Base-by-base conservation (phyloP, 2,329 filamentous ascomycete species). In the Fusarium domesticum region DNA sequence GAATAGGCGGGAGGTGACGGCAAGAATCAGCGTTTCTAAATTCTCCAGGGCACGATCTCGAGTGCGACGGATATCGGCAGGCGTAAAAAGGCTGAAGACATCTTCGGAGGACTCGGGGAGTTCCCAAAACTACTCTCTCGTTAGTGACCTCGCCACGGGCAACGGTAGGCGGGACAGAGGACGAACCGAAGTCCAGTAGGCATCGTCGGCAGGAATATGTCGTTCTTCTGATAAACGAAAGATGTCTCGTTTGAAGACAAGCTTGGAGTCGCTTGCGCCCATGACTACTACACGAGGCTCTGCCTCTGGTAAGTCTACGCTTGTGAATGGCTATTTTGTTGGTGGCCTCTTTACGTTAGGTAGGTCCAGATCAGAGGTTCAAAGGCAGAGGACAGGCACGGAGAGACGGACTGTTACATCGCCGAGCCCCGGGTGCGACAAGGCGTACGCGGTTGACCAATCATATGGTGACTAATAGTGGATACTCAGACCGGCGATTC, bases 221-320 rank as follows among this genome's bases (percentile, higher is more conserved):
- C 84, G 83, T 67, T 95, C 87, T 67, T 96, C 90, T n/a, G 90
- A 93, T 47, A 98, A 82, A 64, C 87, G 84, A 75, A 97, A 96
- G 73, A 97, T 95, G 71, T 91, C 92, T 72, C 95, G 89, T 73
- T 96, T 97, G 80, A 98, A 97, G 65, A 92, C 89, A 65, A 97
- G 84, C 79, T 97, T 97, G 62, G 92, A 97, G 74, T 97, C 92
- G 71, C 92, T 96, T 65, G 92, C 92, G 70, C 93, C 93, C 93
- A 98, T 98, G 34, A 53, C 55, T 62, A 58, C 47, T 51, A 56
- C 49, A 56, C 53, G 56, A 63, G 57, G 57, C 50, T 50, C 36
- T 47, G 38, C 30, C 39, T 42, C 41, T 39, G 38, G 35, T 45
- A 43, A 55, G 34, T 37, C 38, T 50, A 37, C 48, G 44, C 47